Percentiles rank a stretch among this genome's conserved stretches.
Conservation (phyloP, 441 rosid genomes). For the Omphalea diandra region DNA sequence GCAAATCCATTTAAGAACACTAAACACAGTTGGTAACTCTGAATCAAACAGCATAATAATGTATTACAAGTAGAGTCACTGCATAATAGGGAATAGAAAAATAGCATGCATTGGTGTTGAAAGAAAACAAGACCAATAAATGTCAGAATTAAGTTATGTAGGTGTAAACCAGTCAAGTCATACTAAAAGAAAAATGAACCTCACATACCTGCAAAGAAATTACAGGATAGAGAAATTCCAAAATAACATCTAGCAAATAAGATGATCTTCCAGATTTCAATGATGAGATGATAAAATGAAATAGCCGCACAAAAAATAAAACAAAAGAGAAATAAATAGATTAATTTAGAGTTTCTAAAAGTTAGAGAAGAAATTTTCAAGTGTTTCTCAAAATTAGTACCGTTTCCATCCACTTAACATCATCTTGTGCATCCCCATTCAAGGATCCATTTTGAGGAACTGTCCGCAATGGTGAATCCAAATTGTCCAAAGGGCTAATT, state of each 20-base stretch:
- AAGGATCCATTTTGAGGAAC: conserved; percentile 48
- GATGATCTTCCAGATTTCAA: conserved; percentile 98
- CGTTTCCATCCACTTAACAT: conserved; percentile 99
- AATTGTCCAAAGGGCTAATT: conserved; percentile 53
- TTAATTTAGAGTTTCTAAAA: conserved; percentile 18
- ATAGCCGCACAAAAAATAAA: conserved; percentile 49
- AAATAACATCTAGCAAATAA: conserved; percentile 78
- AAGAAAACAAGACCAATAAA: not conserved
- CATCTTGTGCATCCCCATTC: conserved; percentile 67
- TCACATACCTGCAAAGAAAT: conserved; percentile 84
- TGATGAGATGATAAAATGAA: conserved; percentile 85
- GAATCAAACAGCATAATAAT: not conserved
- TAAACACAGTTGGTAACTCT: not conserved
- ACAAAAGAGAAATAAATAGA: conserved; percentile 14
- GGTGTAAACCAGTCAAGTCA: conserved; percentile 8
- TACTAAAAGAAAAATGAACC: conserved; percentile 12
- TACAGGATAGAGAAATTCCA: conserved; percentile 77
- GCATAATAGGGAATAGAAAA: not conserved
- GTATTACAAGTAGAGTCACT: not conserved
- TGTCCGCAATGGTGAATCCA: conserved; percentile 46
- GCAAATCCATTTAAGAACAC: not conserved
- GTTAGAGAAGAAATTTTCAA: not conserved
- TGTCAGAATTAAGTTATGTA: conserved; percentile 10
- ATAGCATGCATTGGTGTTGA: not conserved
- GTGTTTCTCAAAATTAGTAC: conserved; percentile 40